phyloP scores from a whole-genome alignment of 805 yeast species.

The Ogataea ganodermae region DNA sequence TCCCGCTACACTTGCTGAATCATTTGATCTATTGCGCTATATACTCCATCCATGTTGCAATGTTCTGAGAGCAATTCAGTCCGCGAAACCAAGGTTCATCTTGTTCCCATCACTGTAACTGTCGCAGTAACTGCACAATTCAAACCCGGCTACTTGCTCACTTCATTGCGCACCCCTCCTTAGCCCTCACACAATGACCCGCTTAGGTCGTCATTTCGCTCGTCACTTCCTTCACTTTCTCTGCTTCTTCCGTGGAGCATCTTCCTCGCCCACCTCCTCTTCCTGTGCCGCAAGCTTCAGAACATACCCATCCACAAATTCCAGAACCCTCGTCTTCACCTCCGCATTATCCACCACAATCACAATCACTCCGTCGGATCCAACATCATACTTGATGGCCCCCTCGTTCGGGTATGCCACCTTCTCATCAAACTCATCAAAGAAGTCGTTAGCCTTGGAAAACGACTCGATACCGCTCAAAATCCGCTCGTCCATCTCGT shows the following conservation, averaged over 20 bases:
- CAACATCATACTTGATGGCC: constrained; percentile 58
- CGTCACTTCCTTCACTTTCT: constrained; percentile 5
- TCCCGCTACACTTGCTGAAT: too few relatives aligned
- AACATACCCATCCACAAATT: constrained; percentile 40
- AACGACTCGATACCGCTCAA: constrained; percentile 47
- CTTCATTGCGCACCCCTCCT: too few relatives aligned
- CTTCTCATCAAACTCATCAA: constrained; percentile 52
- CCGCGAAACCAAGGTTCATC: too few relatives aligned
- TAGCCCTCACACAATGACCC: too few relatives aligned
- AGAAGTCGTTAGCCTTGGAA: constrained; percentile 50
- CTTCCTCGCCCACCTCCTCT: constrained; percentile 17
- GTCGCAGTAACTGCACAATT: too few relatives aligned
- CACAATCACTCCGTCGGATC: constrained; percentile 60
- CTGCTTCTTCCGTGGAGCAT: constrained; percentile 12
- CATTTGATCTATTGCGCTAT: too few relatives aligned
- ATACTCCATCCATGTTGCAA: too few relatives aligned
- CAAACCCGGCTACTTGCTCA: too few relatives aligned
- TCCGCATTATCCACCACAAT: constrained; percentile 48
- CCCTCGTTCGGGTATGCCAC: constrained; percentile 58
- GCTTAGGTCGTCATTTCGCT: neutral
- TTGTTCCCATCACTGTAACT: too few relatives aligned
- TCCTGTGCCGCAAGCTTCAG: constrained; percentile 3
- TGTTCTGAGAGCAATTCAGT: too few relatives aligned
- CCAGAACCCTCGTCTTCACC: constrained; percentile 41
- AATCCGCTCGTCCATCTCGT: constrained; percentile 50